Percentiles rank a stretch among this genome's conserved stretches.
Conservation (phyloP, 129 eudicot species). For the Gnaphalium uliginosum region DNA sequence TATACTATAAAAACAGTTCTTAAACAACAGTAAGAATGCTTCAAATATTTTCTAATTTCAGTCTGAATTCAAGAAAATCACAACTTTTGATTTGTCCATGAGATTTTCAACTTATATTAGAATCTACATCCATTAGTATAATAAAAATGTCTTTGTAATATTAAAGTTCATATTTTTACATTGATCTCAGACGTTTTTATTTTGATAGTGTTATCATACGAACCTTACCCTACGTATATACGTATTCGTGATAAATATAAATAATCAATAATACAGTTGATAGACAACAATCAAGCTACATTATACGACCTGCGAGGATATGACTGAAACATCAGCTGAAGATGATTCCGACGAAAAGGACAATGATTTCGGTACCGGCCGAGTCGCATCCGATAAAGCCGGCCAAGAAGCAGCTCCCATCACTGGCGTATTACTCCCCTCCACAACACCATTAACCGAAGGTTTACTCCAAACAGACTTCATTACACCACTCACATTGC, state of each 20-base stretch:
- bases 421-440: conserved; percentile 34
- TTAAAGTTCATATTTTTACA: not conserved
- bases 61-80: not conserved
- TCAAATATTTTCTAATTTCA: not conserved
- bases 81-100: not conserved
- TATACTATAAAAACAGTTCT: not conserved
- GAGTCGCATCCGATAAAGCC: conserved; percentile 58
- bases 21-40: not conserved
- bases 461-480: conserved; percentile 67
- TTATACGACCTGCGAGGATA: conserved; percentile 24
- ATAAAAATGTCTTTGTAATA: too few species aligned
- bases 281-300: not conserved
- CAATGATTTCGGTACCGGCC: conserved; percentile 35
- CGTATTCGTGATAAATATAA: too few species aligned
- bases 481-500: conserved; percentile 48
- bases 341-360: conserved; percentile 28
- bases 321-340: conserved; percentile 35
- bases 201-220: not conserved
- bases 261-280: not conserved
- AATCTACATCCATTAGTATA: not conserved
- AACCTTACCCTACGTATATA: too few species aligned
- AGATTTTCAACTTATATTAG: not conserved
- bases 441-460: conserved; percentile 46
- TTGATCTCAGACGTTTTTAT: not conserved
- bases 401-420: conserved; percentile 76